Percentiles rank a stretch among this genome's conserved stretches.
These are phyloP conservation scores for Asterella californica DNA, from an alignment of 225 moss, liverwort and hornwort genomes.

Conservation along the genomic window DNA sequence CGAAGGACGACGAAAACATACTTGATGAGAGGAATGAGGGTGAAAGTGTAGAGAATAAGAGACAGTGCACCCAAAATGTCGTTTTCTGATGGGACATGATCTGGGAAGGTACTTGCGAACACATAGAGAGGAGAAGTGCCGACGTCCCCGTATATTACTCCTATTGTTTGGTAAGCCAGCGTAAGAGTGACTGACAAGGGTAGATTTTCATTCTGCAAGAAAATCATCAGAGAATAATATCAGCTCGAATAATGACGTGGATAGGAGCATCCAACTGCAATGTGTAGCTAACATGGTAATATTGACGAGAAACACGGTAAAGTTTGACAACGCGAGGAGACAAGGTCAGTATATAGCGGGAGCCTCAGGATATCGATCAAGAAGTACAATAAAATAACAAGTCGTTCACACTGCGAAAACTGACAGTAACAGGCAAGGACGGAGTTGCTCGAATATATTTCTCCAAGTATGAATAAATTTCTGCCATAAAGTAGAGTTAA, in stretches of 20 bases:
- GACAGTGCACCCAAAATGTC: slow-evolving; percentile 29
- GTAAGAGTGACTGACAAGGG: slow-evolving; percentile 45
- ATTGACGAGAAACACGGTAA: neutral
- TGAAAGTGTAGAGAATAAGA: slow-evolving; percentile 29
- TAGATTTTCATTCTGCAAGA: slow-evolving; percentile 35
- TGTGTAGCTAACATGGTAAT: too few relatives aligned
- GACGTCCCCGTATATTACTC: slow-evolving; percentile 84
- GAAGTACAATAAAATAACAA: neutral
- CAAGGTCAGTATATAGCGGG: neutral
- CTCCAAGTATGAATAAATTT: neutral
- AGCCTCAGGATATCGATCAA: neutral
- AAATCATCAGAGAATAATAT: neutral
- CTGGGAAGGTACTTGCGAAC: slow-evolving; percentile 60
- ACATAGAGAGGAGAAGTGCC: slow-evolving; percentile 91
- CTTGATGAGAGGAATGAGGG: slow-evolving; percentile 35
- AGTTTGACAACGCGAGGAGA: neutral
- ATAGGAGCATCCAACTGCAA: too few relatives aligned
- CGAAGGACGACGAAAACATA: slow-evolving; percentile 31
- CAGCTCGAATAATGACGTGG: neutral
- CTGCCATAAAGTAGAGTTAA: neutral
- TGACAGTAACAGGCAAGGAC: neutral
- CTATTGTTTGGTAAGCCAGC: slow-evolving; percentile 80
- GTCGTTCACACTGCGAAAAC: neutral
- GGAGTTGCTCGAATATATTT: neutral
- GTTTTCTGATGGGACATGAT: slow-evolving; percentile 18